Evolutionary conservation across 768 basidiomycete species (phyloP).

Genomic region (Cystoderma amianthinum): DNA sequence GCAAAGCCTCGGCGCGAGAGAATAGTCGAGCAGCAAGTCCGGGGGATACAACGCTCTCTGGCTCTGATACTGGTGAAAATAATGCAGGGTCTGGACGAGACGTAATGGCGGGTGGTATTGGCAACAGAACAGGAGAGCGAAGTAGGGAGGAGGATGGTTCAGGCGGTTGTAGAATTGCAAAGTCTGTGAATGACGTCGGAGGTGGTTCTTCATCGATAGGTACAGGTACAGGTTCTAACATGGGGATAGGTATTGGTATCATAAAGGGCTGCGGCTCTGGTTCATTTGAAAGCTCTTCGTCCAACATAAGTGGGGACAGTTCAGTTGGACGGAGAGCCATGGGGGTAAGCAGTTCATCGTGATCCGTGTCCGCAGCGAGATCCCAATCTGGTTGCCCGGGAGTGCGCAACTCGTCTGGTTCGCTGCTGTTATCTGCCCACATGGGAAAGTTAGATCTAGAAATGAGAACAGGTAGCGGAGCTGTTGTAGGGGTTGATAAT

Average conservation of each 20-base stretch:
- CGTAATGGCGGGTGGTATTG: conserved; percentile 6
- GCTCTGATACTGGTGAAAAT: not conserved
- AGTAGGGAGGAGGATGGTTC: conserved; percentile 1
- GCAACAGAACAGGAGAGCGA: not conserved
- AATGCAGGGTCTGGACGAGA: conserved; percentile 1
- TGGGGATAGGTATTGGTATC: conserved; percentile 3
- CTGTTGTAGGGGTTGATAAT: not conserved
- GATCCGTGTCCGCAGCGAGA: not conserved
- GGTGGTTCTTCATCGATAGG: conserved; percentile 2
- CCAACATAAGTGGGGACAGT: not conserved
- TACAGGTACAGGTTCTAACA: conserved; percentile 2
- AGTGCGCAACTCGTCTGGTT: not conserved
- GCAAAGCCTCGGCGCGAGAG: conserved; percentile 25
- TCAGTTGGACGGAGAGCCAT: not conserved
- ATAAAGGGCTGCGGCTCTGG: conserved; percentile 4
- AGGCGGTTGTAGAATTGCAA: conserved; percentile 6
- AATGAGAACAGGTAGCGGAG: conserved; percentile 1
- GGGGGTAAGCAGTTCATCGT: not conserved
- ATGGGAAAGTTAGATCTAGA: not conserved
- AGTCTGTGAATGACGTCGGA: conserved; percentile 1
- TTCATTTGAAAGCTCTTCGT: conserved; percentile 2
- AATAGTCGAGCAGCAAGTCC: conserved; percentile 21
- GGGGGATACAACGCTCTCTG: conserved; percentile 23
- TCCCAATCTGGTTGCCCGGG: not conserved
- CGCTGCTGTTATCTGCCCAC: too few relatives aligned